phyloP scores from a whole-genome alignment of 2,329 filamentous ascomycete species.

The Leptographium radiaticola region DNA sequence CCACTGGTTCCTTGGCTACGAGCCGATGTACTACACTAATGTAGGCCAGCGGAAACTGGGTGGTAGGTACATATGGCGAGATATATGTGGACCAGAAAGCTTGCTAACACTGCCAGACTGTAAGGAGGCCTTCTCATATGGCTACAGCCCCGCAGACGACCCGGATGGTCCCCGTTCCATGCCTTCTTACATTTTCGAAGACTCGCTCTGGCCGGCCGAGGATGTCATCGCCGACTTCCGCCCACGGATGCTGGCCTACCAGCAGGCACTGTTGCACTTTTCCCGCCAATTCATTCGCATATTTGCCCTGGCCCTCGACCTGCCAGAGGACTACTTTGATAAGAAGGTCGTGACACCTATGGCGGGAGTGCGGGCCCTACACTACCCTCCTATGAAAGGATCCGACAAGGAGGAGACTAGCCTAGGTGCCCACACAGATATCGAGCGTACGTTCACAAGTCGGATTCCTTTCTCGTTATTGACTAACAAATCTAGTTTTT shows the following conservation, averaged over 20 bases:
- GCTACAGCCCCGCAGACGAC: neutral
- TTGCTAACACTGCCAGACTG: too few relatives aligned
- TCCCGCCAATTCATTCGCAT: conserved; percentile 6
- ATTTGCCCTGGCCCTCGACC: conserved; percentile 6
- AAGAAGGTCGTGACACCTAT: conserved; percentile 2
- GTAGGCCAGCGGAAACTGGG: neutral
- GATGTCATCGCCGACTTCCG: neutral
- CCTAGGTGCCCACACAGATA: conserved; percentile 9
- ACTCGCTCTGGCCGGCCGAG: neutral
- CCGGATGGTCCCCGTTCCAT: neutral
- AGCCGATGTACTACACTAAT: neutral
- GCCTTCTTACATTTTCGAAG: neutral
- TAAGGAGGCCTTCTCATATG: neutral
- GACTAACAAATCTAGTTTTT: too few relatives aligned
- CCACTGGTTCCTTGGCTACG: neutral
- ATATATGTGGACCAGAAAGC: neutral
- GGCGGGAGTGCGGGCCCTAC: conserved; percentile 6
- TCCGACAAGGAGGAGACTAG: conserved; percentile 8
- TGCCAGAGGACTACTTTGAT: conserved; percentile 9
- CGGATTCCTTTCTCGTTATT: too few relatives aligned
- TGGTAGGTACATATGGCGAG: neutral
- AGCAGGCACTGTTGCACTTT: conserved; percentile 4
- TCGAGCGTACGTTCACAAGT: conserved; percentile 3
- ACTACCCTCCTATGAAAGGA: conserved; percentile 8
- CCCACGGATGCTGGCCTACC: conserved; percentile 1